A percentile compares a stretch with the other conserved stretches of the same genome.
Conservation (phyloP, 2,329 filamentous ascomycete species). For the Ophiostoma pallidulum region DNA sequence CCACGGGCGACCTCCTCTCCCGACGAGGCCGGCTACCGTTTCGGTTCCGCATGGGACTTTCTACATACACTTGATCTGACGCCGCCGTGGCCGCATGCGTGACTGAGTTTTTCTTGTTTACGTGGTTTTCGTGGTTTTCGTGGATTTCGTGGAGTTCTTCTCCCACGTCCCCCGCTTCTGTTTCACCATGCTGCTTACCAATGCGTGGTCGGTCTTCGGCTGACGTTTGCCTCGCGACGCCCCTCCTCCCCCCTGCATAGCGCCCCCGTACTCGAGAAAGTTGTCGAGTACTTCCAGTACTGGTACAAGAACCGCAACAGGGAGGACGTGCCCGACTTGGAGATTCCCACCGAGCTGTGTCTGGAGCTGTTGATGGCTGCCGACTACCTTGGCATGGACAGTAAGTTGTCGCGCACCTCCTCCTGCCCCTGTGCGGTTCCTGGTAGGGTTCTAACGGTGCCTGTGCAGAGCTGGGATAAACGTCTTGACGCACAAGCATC, state of each 20-base stretch:
- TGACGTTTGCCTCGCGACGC: neutral
- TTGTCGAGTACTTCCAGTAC: constrained; percentile 77
- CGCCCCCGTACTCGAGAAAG: constrained; percentile 65
- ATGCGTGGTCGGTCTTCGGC: neutral
- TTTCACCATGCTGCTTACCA: neutral
- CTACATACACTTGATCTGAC: constrained; percentile 22
- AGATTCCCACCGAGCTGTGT: constrained; percentile 69
- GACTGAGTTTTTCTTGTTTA: no score
- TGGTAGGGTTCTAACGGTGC: neutral
- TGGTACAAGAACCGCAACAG: constrained; percentile 63
- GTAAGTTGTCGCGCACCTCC: constrained; percentile 27
- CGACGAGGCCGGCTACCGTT: neutral
- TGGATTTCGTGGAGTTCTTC: no score
- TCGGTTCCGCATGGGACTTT: constrained; percentile 12
- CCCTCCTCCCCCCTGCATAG: constrained; percentile 30
- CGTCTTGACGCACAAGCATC: neutral
- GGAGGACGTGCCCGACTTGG: constrained; percentile 70
- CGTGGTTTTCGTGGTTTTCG: no score
- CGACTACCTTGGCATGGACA: constrained; percentile 64
- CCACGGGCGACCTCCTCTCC: constrained; percentile 5
- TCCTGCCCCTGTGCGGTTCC: no score
- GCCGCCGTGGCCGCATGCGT: no score
- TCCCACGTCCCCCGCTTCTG: no score
- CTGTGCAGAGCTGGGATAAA: constrained; percentile 1
- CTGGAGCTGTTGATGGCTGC: constrained; percentile 69